Evolutionary conservation across 2,329 filamentous ascomycete genomes (phyloP).

Genomic region (Pyrenochaeta sp.): DNA sequence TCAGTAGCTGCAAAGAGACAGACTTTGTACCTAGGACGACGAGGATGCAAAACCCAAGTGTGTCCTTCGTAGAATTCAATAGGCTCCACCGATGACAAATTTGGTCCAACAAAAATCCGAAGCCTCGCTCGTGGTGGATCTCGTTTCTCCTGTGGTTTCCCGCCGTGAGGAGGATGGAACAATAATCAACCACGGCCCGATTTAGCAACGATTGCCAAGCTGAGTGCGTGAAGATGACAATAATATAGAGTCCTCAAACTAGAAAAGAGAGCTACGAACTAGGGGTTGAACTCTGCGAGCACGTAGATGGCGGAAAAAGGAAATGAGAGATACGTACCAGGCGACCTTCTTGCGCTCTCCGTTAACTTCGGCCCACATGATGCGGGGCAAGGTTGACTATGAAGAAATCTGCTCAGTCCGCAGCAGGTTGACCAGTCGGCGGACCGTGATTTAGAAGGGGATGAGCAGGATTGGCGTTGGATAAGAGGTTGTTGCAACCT

Average conservation of each 20-base stretch:
- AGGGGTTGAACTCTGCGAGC: neutral
- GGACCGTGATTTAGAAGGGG: constrained; percentile 28
- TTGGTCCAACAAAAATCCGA: neutral
- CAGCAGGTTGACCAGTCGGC: constrained; percentile 20
- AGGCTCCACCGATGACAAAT: neutral
- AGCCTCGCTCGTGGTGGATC: neutral
- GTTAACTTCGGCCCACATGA: constrained; percentile 69
- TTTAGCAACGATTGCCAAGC: neutral
- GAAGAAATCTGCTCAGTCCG: constrained; percentile 43
- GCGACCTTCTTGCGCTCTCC: constrained; percentile 79
- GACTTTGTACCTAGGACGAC: neutral
- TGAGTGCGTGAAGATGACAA: neutral
- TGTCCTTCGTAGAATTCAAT: neutral
- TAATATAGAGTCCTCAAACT: neutral
- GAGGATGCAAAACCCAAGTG: neutral
- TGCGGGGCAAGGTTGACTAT: constrained; percentile 37
- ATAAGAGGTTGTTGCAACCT: constrained; percentile 23
- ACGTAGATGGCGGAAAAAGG: neutral
- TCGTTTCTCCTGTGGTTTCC: neutral
- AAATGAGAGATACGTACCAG: constrained; percentile 63
- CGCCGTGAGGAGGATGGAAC: neutral
- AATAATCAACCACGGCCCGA: neutral
- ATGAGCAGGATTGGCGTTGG: constrained; percentile 28
- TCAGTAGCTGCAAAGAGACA: constrained; percentile 18
- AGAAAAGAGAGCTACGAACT: neutral